Base-by-base conservation (phyloP, 2,329 filamentous ascomycete genomes). In the Trichoderma brevicompactum region DNA sequence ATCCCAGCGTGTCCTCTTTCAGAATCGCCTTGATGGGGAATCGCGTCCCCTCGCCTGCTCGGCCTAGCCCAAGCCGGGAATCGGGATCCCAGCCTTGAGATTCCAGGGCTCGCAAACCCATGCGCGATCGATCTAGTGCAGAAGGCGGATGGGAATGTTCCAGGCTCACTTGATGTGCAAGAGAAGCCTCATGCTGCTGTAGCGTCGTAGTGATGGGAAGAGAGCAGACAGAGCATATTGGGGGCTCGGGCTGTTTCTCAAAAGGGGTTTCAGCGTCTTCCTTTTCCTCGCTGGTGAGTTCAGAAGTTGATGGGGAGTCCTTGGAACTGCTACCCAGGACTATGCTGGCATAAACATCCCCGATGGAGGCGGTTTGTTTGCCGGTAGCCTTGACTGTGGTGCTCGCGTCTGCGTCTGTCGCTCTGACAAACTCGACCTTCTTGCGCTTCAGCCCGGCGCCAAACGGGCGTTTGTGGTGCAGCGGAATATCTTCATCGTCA, bases 11-110 rank as follows among this genome's bases (percentile, higher is more conserved):
- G 73, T 94, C 87, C 49, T 88, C 84, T 77, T 97, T 97, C 63
- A 84, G 80, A 66, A 82, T 84, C 1, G 86, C 80, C 74, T 92
- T 92, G 68, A 97, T 82, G 1, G 94, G 94, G 69, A 88, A 89
- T 46, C 89, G 82, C 67, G 92, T 89, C 3, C 94, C 94, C 69
- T 90, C 86, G 0, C 90, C 88, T 2, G 80, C 78, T 9, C 84
- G 84, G 0, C 94, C 94, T 0, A 97, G 81, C 0, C 94, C 94
- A 15, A 79, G 76, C 2, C 92, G 81, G 34, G 86, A 81, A 75
- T 94, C 91, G 0, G 90, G 89, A 70, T 94, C 88, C 87, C 90
- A 94, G 34, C 91, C 91, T 66, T 90, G 84, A 0, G 85, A 81
- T 60, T 86, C 80, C 38, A 94, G 82, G 34, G 90, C 85, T 5